phyloP scores from a whole-genome alignment of 805 yeast species.

The Kurtzmaniella fragi region DNA sequence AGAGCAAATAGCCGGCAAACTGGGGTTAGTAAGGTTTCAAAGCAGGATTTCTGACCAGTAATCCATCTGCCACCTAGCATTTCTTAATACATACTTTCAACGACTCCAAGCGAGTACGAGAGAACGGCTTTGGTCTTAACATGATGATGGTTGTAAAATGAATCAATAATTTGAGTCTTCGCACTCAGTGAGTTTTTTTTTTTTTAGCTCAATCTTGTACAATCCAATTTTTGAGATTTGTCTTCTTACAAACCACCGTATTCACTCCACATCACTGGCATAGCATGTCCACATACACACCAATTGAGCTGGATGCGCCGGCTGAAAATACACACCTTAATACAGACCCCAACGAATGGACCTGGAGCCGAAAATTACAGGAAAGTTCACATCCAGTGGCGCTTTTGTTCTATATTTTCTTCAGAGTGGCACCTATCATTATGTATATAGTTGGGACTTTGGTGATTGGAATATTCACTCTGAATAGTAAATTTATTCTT shows the following conservation, averaged over 20 bases:
- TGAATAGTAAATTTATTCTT: conserved; percentile 52
- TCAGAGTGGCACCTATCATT: conserved; percentile 59
- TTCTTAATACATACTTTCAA: conserved; percentile 31
- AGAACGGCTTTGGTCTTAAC: conserved; percentile 10
- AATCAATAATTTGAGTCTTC: background rate
- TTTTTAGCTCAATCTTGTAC: background rate
- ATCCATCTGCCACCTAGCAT: background rate
- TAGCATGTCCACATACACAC: conserved; percentile 15
- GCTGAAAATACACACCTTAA: conserved; percentile 4
- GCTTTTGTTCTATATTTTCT: conserved; percentile 53
- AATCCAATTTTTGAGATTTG: no score
- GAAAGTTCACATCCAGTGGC: conserved; percentile 87
- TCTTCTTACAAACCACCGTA: background rate
- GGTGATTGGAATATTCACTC: conserved; percentile 43
- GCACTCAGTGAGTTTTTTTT: background rate
- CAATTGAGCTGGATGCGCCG: conserved; percentile 24
- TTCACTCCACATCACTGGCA: no score
- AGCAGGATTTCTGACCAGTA: conserved; percentile 7
- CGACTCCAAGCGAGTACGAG: conserved; percentile 40
- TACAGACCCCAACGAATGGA: conserved; percentile 13
- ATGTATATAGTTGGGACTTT: conserved; percentile 68
- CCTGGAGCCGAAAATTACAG: conserved; percentile 34
- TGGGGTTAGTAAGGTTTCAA: conserved; percentile 15
- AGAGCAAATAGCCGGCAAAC: conserved; percentile 78
- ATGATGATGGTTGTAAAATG: conserved; percentile 4